Percentiles rank a stretch among this genome's conserved stretches.
Conservation (phyloP, 2,329 filamentous ascomycete genomes). For the Ramularia endophylla region DNA sequence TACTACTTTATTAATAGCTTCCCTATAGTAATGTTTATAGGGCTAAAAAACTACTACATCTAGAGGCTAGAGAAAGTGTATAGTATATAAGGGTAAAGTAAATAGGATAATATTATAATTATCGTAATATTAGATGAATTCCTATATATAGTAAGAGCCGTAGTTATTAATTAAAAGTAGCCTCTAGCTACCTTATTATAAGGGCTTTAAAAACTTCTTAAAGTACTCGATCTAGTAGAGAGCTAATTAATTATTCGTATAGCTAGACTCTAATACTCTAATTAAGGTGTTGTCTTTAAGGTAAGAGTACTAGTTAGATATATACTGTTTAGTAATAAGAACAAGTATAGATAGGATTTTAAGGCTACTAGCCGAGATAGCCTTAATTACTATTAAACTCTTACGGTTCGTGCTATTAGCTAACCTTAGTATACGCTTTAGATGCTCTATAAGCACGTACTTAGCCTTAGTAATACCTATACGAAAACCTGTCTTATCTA, state of each 20-base stretch:
- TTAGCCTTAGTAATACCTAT: too few species aligned
- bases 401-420: background rate
- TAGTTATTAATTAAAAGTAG: conserved; percentile 9
- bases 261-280: conserved; percentile 3
- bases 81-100: conserved; percentile 7
- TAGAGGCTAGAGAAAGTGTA: conserved; percentile 8
- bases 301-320: background rate
- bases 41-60: conserved; percentile 16
- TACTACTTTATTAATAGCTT: conserved; percentile 10
- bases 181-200: background rate
- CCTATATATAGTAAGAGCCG: conserved; percentile 4
- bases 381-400: conserved; percentile 1
- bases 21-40: conserved; percentile 16
- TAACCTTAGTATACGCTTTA: background rate
- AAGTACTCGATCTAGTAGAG: conserved; percentile 10
- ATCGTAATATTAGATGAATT: conserved; percentile 9
- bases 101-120: conserved; percentile 7
- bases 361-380: background rate
- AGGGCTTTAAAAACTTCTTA: conserved; percentile 1
- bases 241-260: conserved; percentile 8
- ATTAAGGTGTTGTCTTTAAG: conserved; percentile 2
- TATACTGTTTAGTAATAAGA: background rate
- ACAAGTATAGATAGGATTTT: background rate
- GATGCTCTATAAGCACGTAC: background rate
- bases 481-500: conserved; percentile 5